Conservation (phyloP, 805 yeast species). For the Starmera amethionina region DNA sequence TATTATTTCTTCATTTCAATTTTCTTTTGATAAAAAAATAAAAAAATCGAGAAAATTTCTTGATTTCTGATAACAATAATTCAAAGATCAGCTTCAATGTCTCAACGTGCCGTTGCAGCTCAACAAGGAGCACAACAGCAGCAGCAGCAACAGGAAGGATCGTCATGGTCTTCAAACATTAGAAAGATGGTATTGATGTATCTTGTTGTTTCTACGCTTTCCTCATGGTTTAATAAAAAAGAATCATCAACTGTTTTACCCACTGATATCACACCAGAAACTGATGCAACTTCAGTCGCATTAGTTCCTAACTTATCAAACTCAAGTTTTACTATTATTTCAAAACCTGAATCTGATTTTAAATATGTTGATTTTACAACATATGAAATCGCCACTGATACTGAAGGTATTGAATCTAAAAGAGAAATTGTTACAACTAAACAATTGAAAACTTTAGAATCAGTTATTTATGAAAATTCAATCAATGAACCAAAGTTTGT, state of each 20-base stretch:
- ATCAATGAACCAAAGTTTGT: constrained; percentile 7
- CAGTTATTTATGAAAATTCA: constrained; percentile 17
- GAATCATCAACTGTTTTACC: neutral
- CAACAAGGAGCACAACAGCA: neutral
- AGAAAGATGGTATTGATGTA: neutral
- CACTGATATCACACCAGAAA: too few relatives aligned
- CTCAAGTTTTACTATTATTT: neutral
- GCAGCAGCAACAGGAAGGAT: neutral
- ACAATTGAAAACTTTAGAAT: constrained; percentile 10
- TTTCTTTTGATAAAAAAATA: too few relatives aligned
- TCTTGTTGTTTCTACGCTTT: neutral
- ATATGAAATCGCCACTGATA: constrained; percentile 2
- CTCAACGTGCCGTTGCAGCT: neutral
- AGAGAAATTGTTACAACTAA: neutral
- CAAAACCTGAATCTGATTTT: neutral
- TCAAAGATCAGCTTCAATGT: neutral
- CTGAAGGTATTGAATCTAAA: constrained; percentile 6
- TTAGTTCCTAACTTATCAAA: neutral
- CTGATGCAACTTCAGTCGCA: too few relatives aligned
- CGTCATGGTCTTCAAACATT: neutral
- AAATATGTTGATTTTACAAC: constrained; percentile 3
- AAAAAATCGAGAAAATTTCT: neutral
- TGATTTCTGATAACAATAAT: neutral
- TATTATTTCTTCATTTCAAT: too few relatives aligned
- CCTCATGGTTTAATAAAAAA: neutral